A percentile compares a stretch with the other conserved stretches of the same genome.
Conservation (phyloP, 2,329 filamentous ascomycete species). For the Cercospora canescens region DNA sequence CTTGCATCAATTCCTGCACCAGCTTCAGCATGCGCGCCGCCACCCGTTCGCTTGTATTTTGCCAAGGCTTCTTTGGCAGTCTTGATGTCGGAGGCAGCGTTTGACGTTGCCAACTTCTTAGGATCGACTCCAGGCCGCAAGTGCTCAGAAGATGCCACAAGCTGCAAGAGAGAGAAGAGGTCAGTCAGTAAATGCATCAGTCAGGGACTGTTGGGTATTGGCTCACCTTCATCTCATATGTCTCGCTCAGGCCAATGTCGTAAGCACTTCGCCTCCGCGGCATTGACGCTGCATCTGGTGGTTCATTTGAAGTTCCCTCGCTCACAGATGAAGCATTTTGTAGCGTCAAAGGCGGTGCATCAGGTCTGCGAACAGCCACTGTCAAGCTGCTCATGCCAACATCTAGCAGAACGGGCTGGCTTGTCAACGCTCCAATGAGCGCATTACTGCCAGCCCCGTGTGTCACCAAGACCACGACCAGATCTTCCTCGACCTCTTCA, state of each 20-base stretch:
- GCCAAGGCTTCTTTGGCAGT: conserved; percentile 21
- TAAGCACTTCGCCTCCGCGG: conserved; percentile 41
- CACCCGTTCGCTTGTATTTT: conserved; percentile 23
- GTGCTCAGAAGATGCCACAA: conserved; percentile 76
- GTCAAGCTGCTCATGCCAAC: conserved; percentile 89
- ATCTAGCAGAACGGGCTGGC: conserved; percentile 87
- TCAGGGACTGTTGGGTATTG: too few species aligned
- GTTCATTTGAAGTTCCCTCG: conserved; percentile 6
- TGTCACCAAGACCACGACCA: conserved; percentile 84
- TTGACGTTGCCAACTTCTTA: conserved; percentile 23
- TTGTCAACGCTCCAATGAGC: conserved; percentile 85
- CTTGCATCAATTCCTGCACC: conserved; percentile 20
- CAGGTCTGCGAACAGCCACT: conserved; percentile 69
- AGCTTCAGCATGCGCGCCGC: conserved; percentile 16
- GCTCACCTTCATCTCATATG: conserved; percentile 65
- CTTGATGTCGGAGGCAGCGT: conserved; percentile 15
- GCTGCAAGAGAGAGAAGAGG: conserved; percentile 13
- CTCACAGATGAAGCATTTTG: conserved; percentile 1
- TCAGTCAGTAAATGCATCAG: neutral
- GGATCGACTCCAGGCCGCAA: conserved; percentile 56
- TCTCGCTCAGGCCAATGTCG: conserved; percentile 50
- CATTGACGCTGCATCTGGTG: conserved; percentile 25
- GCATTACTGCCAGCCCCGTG: conserved; percentile 97
- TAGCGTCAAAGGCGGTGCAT: conserved; percentile 27
- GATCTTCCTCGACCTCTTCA: conserved; percentile 66